phyloP scores from a whole-genome alignment of 164 flowering plant genomes.

The Tetrastigma voinierianum region DNA sequence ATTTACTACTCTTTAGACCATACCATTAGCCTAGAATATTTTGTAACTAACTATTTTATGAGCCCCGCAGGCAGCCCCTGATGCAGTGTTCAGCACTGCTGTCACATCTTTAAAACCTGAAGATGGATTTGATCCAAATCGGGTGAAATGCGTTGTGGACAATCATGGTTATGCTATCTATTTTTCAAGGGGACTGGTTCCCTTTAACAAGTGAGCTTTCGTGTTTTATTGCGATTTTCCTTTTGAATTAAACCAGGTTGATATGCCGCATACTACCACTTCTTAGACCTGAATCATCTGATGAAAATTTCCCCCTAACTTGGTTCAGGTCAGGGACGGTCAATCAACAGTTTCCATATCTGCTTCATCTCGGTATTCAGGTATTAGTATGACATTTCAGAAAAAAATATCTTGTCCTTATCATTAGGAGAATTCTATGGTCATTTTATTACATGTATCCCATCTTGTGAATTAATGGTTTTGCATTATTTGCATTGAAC shows the following conservation, averaged over 20 bases:
- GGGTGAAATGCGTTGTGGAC: conserved; percentile 91
- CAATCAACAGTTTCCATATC: conserved; percentile 76
- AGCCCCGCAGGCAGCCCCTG: conserved; percentile 70
- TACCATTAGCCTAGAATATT: too few species aligned
- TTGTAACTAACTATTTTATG: too few species aligned
- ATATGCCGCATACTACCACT: too few species aligned
- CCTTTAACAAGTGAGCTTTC: conserved; percentile 75
- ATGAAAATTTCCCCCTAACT: too few species aligned
- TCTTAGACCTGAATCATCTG: background rate
- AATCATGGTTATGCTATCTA: conserved; percentile 91
- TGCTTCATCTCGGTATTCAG: conserved; percentile 98
- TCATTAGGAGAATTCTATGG: too few species aligned
- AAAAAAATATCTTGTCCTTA: too few species aligned
- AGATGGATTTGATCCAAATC: conserved; percentile 85
- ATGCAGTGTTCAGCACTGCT: conserved; percentile 98
- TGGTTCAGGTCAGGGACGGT: conserved; percentile 69
- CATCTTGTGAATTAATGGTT: too few species aligned
- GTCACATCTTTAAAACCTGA: conserved; percentile 87
- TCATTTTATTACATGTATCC: too few species aligned
- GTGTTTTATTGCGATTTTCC: too few species aligned
- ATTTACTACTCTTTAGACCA: too few species aligned
- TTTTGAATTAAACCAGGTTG: too few species aligned
- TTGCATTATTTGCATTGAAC: background rate
- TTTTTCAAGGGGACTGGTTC: conserved; percentile 91
- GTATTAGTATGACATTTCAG: conserved; percentile 28